Base-by-base conservation (phyloP, 257 asterid genomes). In the Paraleonurus japonicus region DNA sequence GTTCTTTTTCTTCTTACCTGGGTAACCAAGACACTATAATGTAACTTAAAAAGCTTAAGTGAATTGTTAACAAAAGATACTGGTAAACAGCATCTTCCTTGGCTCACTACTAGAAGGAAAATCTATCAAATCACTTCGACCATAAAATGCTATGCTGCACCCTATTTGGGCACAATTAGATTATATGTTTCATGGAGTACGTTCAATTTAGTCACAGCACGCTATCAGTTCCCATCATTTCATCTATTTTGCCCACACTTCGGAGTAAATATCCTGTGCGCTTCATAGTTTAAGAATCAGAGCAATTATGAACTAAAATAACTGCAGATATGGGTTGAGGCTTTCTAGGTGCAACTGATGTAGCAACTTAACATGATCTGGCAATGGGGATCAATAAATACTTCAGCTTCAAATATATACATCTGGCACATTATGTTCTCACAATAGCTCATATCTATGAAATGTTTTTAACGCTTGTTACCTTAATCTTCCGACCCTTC, bases 401-500 rank as follows among this genome's bases (percentile, higher is more conserved):
- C 19, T 9, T 5, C 27, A 30, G 26, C 22, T 6, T 51, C 12
- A 23, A n/a, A 28, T 28, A 65, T 5, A 45, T 22, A 33, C 19
- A 22, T 30, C 17, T 47, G 41, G 67, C 20, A 28, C 45, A 32
- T 69, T n/a, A 76, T 50, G 28, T 39, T 64, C 57, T 26, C 19
- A 4, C 67, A 78, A 63, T 37, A 51, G 43, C 7, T 20, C 22
- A 51, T 45, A 23, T 54, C 50, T 23, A 54, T 17, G 62, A 63
- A 15, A 19, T 58, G 41, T 65, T 50, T n/a, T 45, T 32, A 58
- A 37, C 37, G 45, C 16, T 16, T 59, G 51, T 72, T 89, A 95
- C 99, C 98, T 95, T 92, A 65, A 81, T 82, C 82, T 83, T 92
- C 35, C 85, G 92, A 57, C 85, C 81, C 78, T 80, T 85, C 83